These are phyloP conservation scores for Geranium brycei DNA, from an alignment of 345 rosid species.

Conservation along the genomic window DNA sequence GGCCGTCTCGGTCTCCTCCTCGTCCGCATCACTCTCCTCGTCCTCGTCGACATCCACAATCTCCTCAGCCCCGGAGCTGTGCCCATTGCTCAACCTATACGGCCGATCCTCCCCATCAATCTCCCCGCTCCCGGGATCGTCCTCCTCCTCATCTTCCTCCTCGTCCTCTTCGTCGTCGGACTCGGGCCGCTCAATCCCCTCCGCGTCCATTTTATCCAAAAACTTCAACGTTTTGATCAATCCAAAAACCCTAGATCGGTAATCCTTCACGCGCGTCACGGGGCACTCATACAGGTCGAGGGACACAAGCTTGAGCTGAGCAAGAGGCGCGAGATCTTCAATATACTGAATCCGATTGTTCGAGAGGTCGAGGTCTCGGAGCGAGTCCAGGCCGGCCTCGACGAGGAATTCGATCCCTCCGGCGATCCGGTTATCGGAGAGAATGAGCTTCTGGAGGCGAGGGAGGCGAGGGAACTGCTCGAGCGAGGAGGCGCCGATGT, in stretches of 20 bases:
- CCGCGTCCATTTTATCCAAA: slow-evolving; percentile 72
- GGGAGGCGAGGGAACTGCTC: slow-evolving; percentile 55
- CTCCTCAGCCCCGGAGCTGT: slow-evolving; percentile 34
- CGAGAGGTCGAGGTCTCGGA: slow-evolving; percentile 59
- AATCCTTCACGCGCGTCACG: slow-evolving; percentile 60
- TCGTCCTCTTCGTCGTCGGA: slow-evolving; percentile 66
- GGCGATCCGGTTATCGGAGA: slow-evolving; percentile 61
- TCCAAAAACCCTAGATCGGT: slow-evolving; percentile 69
- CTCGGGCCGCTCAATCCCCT: slow-evolving; percentile 70
- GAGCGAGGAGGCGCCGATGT: slow-evolving; percentile 45
- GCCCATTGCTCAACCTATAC: slow-evolving; percentile 35
- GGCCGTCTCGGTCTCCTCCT: slow-evolving; percentile 38
- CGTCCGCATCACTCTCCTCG: slow-evolving; percentile 66
- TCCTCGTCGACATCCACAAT: slow-evolving; percentile 52
- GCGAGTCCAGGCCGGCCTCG: slow-evolving; percentile 44
- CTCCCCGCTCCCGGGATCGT: slow-evolving; percentile 67
- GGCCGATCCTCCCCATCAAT: slow-evolving; percentile 49
- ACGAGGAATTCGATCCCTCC: slow-evolving; percentile 55
- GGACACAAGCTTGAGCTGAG: slow-evolving; percentile 46
- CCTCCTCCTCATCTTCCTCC: slow-evolving; percentile 49
- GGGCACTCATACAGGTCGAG: slow-evolving; percentile 81
- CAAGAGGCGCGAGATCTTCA: slow-evolving; percentile 61
- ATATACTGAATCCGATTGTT: slow-evolving; percentile 60
- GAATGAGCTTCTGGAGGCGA: slow-evolving; percentile 45
- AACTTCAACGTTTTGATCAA: slow-evolving; percentile 59